These are phyloP conservation scores for Pyracantha coccinea DNA, from an alignment of 331 rosid species.

Conservation along the genomic window DNA sequence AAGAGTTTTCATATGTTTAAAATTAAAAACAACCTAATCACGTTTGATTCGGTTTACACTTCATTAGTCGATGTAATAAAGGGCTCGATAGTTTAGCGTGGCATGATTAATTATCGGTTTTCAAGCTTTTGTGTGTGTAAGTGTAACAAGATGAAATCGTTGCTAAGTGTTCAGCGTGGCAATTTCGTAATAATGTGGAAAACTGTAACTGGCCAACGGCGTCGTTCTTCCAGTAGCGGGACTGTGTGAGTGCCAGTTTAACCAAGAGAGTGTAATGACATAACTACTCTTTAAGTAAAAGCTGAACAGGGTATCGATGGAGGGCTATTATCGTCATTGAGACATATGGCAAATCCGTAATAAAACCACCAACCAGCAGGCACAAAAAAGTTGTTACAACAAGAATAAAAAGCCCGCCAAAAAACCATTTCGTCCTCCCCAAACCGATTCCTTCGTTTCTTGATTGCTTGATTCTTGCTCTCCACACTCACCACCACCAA, in stretches of 20 bases:
- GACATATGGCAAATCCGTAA: background rate
- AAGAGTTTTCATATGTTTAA: too few relatives aligned
- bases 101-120: too few relatives aligned
- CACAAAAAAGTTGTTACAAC: background rate
- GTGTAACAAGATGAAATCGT: background rate
- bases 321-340: background rate
- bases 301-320: background rate
- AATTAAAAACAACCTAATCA: too few relatives aligned
- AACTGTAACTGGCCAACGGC: background rate
- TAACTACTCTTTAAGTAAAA: background rate
- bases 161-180: background rate
- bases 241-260: background rate
- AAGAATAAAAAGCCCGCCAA: conserved; percentile 1
- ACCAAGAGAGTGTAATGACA: background rate
- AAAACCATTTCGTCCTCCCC: background rate
- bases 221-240: too few relatives aligned
- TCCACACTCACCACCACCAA: too few relatives aligned
- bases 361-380: background rate
- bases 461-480: background rate
- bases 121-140: too few relatives aligned
- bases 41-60: too few relatives aligned
- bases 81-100: too few relatives aligned
- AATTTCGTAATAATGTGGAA: background rate
- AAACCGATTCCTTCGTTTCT: background rate
- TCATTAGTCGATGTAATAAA: too few relatives aligned